phyloP scores from a whole-genome alignment of 768 basidiomycete genomes.

The Mycena venus region DNA sequence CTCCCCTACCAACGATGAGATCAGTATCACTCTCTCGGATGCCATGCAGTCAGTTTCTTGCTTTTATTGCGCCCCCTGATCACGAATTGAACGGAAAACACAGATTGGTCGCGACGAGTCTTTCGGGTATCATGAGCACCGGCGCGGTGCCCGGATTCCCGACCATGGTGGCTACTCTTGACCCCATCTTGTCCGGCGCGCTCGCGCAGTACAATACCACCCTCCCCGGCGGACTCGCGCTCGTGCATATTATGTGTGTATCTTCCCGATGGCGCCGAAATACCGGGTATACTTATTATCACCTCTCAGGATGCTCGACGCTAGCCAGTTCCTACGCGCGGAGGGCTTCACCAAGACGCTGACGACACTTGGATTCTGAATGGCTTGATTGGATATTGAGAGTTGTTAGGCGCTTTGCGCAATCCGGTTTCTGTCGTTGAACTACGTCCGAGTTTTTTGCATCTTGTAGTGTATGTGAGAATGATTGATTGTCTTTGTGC shows the following conservation, averaged over 20 bases:
- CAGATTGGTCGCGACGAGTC: slow-evolving; percentile 44
- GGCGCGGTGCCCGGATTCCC: slow-evolving; percentile 44
- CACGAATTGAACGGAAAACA: not conserved
- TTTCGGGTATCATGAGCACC: slow-evolving; percentile 44
- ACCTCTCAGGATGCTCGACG: slow-evolving; percentile 48
- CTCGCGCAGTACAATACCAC: slow-evolving; percentile 46
- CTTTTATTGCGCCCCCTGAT: not conserved
- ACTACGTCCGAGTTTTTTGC: not conserved
- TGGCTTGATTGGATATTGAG: not conserved
- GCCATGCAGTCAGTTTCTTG: slow-evolving; percentile 43
- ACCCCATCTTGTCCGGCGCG: slow-evolving; percentile 43
- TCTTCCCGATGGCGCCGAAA: not conserved
- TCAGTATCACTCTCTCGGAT: slow-evolving; percentile 46
- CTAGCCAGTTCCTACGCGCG: slow-evolving; percentile 47
- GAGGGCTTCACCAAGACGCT: slow-evolving; percentile 50
- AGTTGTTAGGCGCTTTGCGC: not conserved
- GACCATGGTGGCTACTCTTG: slow-evolving; percentile 41
- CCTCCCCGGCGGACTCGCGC: slow-evolving; percentile 38
- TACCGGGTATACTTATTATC: too few relatives aligned
- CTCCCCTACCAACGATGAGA: slow-evolving; percentile 50
- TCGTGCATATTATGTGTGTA: slow-evolving; percentile 49
- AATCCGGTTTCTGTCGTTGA: not conserved
- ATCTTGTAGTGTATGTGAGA: not conserved
- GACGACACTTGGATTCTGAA: slow-evolving; percentile 46
- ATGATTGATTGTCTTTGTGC: not conserved